Conservation (phyloP, 169 alveolate genomes). For the Plasmodium blacklocki region DNA sequence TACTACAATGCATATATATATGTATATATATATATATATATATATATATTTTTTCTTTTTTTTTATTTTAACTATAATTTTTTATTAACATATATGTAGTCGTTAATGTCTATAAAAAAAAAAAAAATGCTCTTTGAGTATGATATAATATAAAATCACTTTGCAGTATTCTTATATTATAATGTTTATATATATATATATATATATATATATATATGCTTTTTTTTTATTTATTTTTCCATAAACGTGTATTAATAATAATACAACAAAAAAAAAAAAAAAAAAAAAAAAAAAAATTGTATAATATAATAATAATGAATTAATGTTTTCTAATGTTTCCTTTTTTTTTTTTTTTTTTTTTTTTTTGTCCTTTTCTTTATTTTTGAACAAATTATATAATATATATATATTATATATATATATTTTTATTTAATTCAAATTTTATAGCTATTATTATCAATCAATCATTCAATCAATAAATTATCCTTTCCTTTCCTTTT, state of each 20-base stretch:
- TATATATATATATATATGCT: not conserved
- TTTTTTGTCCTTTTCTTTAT: too few species aligned
- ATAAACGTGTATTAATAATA: conserved; percentile 4
- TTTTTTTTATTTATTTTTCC: conserved; percentile 3
- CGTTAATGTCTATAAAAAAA: conserved; percentile 52
- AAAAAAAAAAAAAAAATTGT: not conserved
- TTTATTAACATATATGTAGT: conserved; percentile 10
- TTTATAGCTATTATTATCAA: too few species aligned
- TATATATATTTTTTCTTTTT: not conserved
- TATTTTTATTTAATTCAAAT: too few species aligned
- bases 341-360: conserved; percentile 9
- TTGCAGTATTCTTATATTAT: too few species aligned
- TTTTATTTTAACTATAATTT: conserved; percentile 13
- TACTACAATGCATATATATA: too few species aligned
- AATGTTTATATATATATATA: too few species aligned
- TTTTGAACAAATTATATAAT: too few species aligned
- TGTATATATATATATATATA: conserved; percentile 1
- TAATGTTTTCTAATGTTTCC: not conserved
- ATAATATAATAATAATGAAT: not conserved
- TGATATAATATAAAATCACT: too few species aligned
- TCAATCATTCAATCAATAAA: too few species aligned
- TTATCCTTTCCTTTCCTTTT: too few species aligned
- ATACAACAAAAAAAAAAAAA: too few species aligned
- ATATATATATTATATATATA: too few species aligned
- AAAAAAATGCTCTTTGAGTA: not conserved